Conservation (phyloP, 164 flowering plant species). For the Platanus orientalis region DNA sequence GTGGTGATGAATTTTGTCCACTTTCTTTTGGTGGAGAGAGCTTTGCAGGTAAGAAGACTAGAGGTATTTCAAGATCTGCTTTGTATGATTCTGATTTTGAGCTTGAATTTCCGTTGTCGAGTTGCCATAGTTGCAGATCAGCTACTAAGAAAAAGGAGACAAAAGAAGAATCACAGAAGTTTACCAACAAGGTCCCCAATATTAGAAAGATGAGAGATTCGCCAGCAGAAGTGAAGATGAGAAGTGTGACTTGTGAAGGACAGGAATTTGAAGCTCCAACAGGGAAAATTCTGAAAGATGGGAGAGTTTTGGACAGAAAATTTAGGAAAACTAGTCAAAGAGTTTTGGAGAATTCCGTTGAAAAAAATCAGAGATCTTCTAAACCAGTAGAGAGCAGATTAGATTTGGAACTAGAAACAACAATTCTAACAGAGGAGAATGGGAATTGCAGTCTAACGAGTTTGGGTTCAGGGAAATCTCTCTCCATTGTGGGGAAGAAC, state of each 20-base stretch:
- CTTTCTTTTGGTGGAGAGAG: slow-evolving; percentile 42
- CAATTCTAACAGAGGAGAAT: slow-evolving; percentile 15
- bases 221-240: slow-evolving; percentile 12
- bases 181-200: slow-evolving; percentile 22
- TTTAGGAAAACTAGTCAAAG: slow-evolving; percentile 11
- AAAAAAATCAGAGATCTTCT: slow-evolving; percentile 2
- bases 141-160: background rate
- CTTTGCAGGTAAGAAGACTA: slow-evolving; percentile 18
- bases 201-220: slow-evolving; percentile 21
- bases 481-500: slow-evolving; percentile 8
- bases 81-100: slow-evolving; percentile 29
- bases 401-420: slow-evolving; percentile 16
- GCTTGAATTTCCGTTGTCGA: slow-evolving; percentile 19
- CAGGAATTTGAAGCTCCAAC: slow-evolving; percentile 13
- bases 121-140: slow-evolving; percentile 23
- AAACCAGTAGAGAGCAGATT: slow-evolving; percentile 9
- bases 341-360: no score
- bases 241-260: background rate
- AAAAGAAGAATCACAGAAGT: slow-evolving; percentile 19
- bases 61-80: slow-evolving; percentile 16
- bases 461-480: no score
- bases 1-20: slow-evolving; percentile 40
- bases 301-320: background rate
- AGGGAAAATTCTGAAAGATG: slow-evolving; percentile 15
- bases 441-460: slow-evolving; percentile 10